Conservation (phyloP, 306 rosid genomes). For the Begonia masoniana region DNA sequence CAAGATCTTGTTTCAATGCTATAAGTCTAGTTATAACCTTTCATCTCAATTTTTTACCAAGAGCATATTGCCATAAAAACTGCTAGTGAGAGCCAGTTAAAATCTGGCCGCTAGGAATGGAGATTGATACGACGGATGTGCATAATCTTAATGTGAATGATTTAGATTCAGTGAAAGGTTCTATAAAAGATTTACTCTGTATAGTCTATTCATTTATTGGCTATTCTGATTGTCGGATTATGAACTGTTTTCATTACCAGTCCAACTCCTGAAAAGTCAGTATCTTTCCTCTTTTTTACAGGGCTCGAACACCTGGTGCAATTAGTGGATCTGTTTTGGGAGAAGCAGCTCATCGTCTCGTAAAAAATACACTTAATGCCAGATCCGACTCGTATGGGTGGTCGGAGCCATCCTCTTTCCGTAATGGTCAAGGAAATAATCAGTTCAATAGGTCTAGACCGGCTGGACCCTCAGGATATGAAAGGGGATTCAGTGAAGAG, state of each 20-base stretch:
- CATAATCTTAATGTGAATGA: background rate
- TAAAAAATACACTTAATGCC: slow-evolving; percentile 54
- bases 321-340: slow-evolving; percentile 80
- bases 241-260: background rate
- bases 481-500: slow-evolving; percentile 53
- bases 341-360: slow-evolving; percentile 94
- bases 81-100: too few relatives aligned
- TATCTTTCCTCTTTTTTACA: slow-evolving; percentile 11
- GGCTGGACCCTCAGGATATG: slow-evolving; percentile 63
- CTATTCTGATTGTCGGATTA: background rate
- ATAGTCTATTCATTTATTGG: background rate
- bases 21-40: too few relatives aligned
- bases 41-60: too few relatives aligned
- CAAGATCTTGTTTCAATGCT: too few relatives aligned
- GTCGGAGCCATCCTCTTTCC: slow-evolving; percentile 33
- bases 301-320: slow-evolving; percentile 75
- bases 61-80: too few relatives aligned
- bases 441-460: slow-evolving; percentile 38
- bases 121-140: background rate
- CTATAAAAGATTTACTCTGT: background rate
- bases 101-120: too few relatives aligned
- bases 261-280: background rate
- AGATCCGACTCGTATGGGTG: slow-evolving; percentile 31
- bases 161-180: too few relatives aligned
- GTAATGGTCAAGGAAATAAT: slow-evolving; percentile 24